Evolutionary conservation across 2,329 filamentous ascomycete genomes (phyloP).

Genomic region (Fusarium graminum): DNA sequence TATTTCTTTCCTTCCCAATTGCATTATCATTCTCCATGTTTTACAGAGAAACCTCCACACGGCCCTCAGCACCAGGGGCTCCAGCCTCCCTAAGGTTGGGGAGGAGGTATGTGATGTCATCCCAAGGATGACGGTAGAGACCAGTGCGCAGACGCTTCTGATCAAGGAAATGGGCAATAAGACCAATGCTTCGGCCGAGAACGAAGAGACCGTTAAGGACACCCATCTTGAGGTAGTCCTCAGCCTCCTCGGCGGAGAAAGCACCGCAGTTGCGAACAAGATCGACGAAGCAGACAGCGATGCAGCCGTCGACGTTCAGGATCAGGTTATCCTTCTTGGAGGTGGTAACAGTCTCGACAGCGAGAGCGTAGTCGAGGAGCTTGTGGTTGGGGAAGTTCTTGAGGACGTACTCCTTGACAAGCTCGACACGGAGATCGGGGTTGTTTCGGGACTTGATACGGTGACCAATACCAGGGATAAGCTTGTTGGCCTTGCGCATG

Average conservation of each 20-base stretch:
- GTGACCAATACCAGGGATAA: slow-evolving; percentile 99
- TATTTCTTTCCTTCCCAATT: slow-evolving; percentile 46
- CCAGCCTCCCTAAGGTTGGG: slow-evolving; percentile 80
- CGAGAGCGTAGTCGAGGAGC: slow-evolving; percentile 98
- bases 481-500: slow-evolving; percentile 99
- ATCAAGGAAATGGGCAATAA: slow-evolving; percentile 99
- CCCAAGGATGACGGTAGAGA: slow-evolving; percentile 99
- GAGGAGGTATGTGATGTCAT: slow-evolving; percentile 95
- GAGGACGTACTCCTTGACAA: slow-evolving; percentile 98
- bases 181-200: slow-evolving; percentile 94
- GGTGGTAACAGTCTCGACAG: slow-evolving; percentile 97
- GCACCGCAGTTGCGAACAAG: slow-evolving; percentile 97
- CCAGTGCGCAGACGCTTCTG: slow-evolving; percentile 99
- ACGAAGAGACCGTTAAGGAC: slow-evolving; percentile 99
- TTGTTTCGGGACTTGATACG: slow-evolving; percentile 99
- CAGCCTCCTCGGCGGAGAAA: slow-evolving; percentile 94
- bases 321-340: slow-evolving; percentile 99
- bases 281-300: slow-evolving; percentile 99
- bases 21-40: slow-evolving; percentile 46
- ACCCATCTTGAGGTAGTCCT: slow-evolving; percentile 99
- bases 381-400: slow-evolving; percentile 98
- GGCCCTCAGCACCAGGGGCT: slow-evolving; percentile 80
- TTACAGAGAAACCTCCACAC: slow-evolving; percentile 89
- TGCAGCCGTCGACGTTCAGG: slow-evolving; percentile 97
- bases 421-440: slow-evolving; percentile 98